Conservation (phyloP, 1,139 yeast genomes). For the Pneumocystis canis region DNA sequence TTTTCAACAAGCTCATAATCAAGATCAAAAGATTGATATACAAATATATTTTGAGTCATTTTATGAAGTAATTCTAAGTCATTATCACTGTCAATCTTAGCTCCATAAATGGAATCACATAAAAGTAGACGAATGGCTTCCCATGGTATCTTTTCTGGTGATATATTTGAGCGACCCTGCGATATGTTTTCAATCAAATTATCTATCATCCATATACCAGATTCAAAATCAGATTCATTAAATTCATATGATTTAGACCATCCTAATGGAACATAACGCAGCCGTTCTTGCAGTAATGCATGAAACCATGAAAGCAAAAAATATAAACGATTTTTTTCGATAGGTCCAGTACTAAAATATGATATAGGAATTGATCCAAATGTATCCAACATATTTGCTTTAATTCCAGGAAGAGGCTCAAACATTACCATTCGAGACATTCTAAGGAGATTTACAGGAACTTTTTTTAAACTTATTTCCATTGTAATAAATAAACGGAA, state of each 20-base stretch:
- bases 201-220: conserved; percentile 35
- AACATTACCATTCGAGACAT: conserved; percentile 39
- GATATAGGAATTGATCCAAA: conserved; percentile 24
- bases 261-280: conserved; percentile 48
- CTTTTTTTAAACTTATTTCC: conserved; percentile 28
- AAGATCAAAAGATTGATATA: conserved; percentile 25
- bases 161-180: conserved; percentile 25
- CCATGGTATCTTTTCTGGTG: conserved; percentile 47
- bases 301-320: conserved; percentile 60
- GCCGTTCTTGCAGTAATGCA: conserved; percentile 43
- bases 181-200: conserved; percentile 26
- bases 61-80: conserved; percentile 30
- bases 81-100: conserved; percentile 39
- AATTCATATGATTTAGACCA: conserved; percentile 51
- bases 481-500: conserved; percentile 52
- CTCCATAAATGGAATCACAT: conserved; percentile 54
- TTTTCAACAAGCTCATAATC: conserved; percentile 27
- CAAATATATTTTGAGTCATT: conserved; percentile 26
- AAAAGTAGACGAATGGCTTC: conserved; percentile 36
- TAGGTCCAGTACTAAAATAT: conserved; percentile 24
- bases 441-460: conserved; percentile 45
- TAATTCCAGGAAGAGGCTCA: conserved; percentile 52
- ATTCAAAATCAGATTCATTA: conserved; percentile 57
- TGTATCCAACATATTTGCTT: conserved; percentile 29
- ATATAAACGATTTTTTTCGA: conserved; percentile 35